Evolutionary conservation across 345 rosid genomes (phyloP).

Genomic region (Bretschneidera sinensis): DNA sequence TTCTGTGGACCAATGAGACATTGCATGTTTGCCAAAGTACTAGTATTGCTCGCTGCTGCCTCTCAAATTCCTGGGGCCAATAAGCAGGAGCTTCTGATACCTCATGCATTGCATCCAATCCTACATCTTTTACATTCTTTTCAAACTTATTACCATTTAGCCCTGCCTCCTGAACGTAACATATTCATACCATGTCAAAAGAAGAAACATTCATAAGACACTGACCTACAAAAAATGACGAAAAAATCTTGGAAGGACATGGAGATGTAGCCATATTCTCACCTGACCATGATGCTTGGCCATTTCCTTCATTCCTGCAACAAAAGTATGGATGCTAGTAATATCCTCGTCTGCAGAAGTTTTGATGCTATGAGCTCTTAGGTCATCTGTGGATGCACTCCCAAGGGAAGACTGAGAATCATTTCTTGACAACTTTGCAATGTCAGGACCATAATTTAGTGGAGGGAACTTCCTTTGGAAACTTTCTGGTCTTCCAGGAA

Average conservation of each 20-base stretch:
- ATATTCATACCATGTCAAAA: not conserved
- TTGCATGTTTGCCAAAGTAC: conserved; percentile 89
- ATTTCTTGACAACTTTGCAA: conserved; percentile 48
- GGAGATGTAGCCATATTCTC: conserved; percentile 6
- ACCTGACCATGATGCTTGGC: conserved; percentile 52
- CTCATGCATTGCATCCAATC: conserved; percentile 56
- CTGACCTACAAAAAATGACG: not conserved
- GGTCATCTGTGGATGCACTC: conserved; percentile 60
- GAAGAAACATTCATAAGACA: no score
- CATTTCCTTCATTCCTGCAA: conserved; percentile 80
- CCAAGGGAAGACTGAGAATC: conserved; percentile 73
- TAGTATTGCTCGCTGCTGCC: conserved; percentile 54
- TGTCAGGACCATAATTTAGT: conserved; percentile 30
- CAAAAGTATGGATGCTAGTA: conserved; percentile 70
- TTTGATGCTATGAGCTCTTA: no score
- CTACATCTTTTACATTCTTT: conserved; percentile 50
- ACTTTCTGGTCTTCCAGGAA: conserved; percentile 66
- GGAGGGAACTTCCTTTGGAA: conserved; percentile 34
- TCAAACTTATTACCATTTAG: conserved; percentile 25
- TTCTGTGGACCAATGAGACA: conserved; percentile 80
- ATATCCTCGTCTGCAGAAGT: conserved; percentile 59
- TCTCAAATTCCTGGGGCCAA: conserved; percentile 69
- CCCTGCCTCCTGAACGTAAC: conserved; percentile 30
- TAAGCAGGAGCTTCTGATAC: conserved; percentile 30
- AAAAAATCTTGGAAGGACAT: not conserved